Evolutionary conservation across 2,329 filamentous ascomycete genomes (phyloP).

Genomic region (Botryotinia globosa): DNA sequence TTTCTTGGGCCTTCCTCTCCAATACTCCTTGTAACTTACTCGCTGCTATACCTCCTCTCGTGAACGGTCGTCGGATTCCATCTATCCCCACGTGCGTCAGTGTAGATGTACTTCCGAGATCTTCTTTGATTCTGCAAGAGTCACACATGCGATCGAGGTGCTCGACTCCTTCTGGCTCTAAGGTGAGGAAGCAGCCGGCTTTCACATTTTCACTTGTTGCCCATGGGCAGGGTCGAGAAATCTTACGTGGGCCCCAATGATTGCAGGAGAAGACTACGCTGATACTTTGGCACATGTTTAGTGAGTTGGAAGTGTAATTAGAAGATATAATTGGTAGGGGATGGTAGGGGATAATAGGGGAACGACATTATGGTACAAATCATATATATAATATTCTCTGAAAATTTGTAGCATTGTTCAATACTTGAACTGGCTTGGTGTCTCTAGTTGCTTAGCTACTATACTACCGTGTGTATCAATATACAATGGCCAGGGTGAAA

Average conservation of each 20-base stretch:
- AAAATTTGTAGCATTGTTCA: not conserved
- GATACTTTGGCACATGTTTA: not conserved
- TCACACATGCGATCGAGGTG: not conserved
- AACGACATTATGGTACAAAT: not conserved
- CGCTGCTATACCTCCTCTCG: not conserved
- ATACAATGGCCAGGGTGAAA: not conserved
- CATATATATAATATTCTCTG: not conserved
- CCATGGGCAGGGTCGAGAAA: not conserved
- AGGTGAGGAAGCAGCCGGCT: not conserved
- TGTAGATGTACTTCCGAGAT: not conserved
- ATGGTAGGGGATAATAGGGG: not conserved
- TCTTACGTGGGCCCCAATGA: not conserved
- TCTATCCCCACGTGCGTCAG: not conserved
- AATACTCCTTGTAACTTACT: not conserved
- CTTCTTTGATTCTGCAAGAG: not conserved
- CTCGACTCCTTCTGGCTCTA: not conserved
- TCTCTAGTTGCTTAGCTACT: not conserved
- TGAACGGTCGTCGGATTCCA: not conserved
- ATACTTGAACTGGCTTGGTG: not conserved
- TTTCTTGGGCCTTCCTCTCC: too few species aligned
- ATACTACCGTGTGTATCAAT: not conserved
- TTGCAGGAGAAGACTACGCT: not conserved
- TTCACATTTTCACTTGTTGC: not conserved
- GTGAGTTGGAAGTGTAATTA: not conserved
- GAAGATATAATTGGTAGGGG: too few species aligned